Base-by-base conservation (phyloP, 306 rosid genomes). In the Acmispon strigosus region DNA sequence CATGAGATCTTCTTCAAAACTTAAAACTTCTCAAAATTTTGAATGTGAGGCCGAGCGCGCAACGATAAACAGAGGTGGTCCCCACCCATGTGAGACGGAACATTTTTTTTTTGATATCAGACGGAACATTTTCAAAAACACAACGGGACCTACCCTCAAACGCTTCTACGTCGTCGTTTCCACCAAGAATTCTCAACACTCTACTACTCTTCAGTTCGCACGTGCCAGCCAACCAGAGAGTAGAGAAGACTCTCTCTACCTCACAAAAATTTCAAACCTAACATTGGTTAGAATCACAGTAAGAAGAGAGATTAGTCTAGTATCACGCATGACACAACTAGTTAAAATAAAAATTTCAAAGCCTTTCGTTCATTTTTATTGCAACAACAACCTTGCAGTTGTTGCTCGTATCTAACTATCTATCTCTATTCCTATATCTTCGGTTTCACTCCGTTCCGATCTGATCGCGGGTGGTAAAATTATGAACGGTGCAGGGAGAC, bases 401-500 rank as follows among this genome's bases (percentile, higher is more conserved):
- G 74, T 10, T 55, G 53, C 54, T 37, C 67, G 8, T 10, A 54
- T 27, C 66, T 32, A 55, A 70, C 56, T 78, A 20, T 83, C 29
- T 36, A 14, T 60, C 5, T 39, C 52, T 50, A 27, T 2, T 66
- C 81, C 84, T 79, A 51, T 75, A 80, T 83, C 88, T 87, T 84
- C 72, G 81, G 81, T 74, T 75, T 72, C 67, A 84, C 87, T 43
- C 65, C 36, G 5, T 55, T 56, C 85, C 70, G 75, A 74, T 82
- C 80, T 17, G 67, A 56, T 71, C 69, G 52, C 76, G 74, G 43
- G 22, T 66, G 47, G 67, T 77, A 66, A 6, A 27, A 27, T 2
- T 29, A 95, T 95, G 99, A 95, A 88, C 86, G 96, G 92, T 9
- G 81, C 73, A 7, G 97, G 96, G 52, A 86, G 91, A 14, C 99